phyloP scores from a whole-genome alignment of 495 filamentous ascomycete species.

The Aspergillus wentii region DNA sequence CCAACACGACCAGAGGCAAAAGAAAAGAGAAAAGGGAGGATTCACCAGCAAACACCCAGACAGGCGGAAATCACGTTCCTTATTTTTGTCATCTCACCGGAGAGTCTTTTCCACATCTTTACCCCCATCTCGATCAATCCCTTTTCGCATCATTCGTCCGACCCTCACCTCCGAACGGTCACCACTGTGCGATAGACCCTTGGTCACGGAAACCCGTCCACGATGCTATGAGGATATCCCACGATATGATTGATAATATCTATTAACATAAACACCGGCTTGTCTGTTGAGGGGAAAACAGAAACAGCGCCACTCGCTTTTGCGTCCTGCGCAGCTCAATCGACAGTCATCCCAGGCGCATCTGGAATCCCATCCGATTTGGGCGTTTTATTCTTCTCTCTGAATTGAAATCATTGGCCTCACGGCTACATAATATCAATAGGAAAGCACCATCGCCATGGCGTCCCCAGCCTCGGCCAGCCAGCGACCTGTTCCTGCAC shows the following conservation, averaged over 20 bases:
- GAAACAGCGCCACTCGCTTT: neutral
- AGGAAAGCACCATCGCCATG: slow-evolving; percentile 16
- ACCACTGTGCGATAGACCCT: neutral
- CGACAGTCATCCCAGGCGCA: too few species aligned
- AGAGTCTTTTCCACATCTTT: neutral
- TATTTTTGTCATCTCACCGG: too few species aligned
- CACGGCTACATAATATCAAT: too few species aligned
- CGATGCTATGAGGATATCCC: neutral
- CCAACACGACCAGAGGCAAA: too few species aligned
- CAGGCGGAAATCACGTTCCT: too few species aligned
- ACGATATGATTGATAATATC: neutral
- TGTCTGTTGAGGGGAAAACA: neutral
- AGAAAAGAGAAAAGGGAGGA: neutral
- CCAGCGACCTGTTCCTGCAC: slow-evolving; percentile 43
- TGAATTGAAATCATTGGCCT: too few species aligned
- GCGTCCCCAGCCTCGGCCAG: slow-evolving; percentile 21
- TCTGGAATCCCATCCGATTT: too few species aligned
- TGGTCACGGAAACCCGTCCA: neutral
- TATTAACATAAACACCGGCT: neutral
- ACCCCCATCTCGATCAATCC: neutral
- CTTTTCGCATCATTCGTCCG: neutral
- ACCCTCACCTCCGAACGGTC: neutral
- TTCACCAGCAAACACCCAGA: too few species aligned
- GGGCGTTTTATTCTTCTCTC: too few species aligned
- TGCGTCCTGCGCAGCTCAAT: too few species aligned